Evolutionary conservation across 176 grass and related monocot species (phyloP), one percentile per base, ranked within the genome.

Genomic region (Cenchrus purpureus): DNA sequence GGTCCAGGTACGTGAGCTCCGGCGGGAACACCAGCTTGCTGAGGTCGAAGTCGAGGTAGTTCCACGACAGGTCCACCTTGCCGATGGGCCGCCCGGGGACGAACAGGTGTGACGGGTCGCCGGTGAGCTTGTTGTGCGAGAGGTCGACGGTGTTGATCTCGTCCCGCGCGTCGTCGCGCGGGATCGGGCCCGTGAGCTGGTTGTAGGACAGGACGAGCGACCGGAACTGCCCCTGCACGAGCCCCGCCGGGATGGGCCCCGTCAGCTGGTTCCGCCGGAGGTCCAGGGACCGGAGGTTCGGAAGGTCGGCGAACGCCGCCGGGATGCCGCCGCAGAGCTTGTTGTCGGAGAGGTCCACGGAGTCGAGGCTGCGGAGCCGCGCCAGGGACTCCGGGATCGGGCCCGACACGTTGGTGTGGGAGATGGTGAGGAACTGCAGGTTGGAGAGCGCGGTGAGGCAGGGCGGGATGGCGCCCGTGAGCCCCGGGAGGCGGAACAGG

Each of bases 11-110:
- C 4, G 77, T 73, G 14, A 97, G 82, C 74, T 90, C 81, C 75
- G 72, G 66, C n/a, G 95, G 90, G 87, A 97, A 92, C 16, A 40
- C 48, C 1, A 84, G 65, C 81, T 31, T 72, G 45, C 80, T 92
- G 54, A 97, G 67, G 73, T 97, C 92, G 74, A 97, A 97, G 11
- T 89, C 83, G 16, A 97, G 90, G 90, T 86, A 2, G 88, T 97
- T 94, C 88, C 90, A 90, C 6, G 92, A 94, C 13, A 97, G 91
- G 86, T 94, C 90, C 48, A 94, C 86, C 90, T 85, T 87, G 56
- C 79, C 78, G 61, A 81, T 91, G 83, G 76, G 88, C 29, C 89
- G 62, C 4, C 81, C 81, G 31, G 53, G 57, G 15, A 56, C 88
- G 61, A 94, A 97, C 31, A 92, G 75, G 86, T 87, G 90, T 17